Evolutionary conservation across 2,329 filamentous ascomycete genomes (phyloP), one percentile per base, ranked within the genome.

Genomic region (Akanthomyces muscarius): DNA sequence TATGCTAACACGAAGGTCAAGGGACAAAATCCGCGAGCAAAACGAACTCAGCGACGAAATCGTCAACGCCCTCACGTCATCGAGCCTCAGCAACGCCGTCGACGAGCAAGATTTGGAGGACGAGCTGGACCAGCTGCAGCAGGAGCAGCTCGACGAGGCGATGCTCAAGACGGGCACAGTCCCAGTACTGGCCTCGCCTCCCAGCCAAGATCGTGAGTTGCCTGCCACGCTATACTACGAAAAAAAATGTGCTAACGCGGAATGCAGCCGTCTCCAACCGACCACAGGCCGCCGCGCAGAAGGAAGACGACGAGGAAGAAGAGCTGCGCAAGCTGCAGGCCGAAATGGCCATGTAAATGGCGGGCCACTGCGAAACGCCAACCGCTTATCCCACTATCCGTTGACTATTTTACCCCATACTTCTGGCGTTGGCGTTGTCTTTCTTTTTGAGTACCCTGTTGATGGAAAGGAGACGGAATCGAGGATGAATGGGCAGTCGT

Each of bases 1-100:
- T 28, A 64, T 66, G 65, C 75, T 80, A 65, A 80, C 66, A 47
- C 50, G 5, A 28, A 47, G 10, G 21, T 8, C 21, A 68, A 96
- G 92, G 91, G 94, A 97, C 73, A 86, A 89, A 75, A 83, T 99
- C 66, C 87, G 91, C 70, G 94, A 98, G 76, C 92, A 97, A 76
- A 95, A 97, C 77, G 89, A 87, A 62, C 88, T 98, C 75, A 94
- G 91, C 80, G 89, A 97, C 75, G 94, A 99, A 75, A 97, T 99
- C 72, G 89, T 89, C 71, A 86, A 86, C 69, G 92, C 90, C 48
- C 95, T 99, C 70, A 91, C 90, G 73, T 87, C 77, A 77, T 86
- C 85, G 74, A 84, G 80, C 67, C 80, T 87, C 67, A 86, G 82
- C 75, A 88, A 89, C 72, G 81, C 82, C 61, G 80, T 95, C 71